Evolutionary conservation across 768 basidiomycete species (phyloP).

Genomic region (Lactarius quietus): DNA sequence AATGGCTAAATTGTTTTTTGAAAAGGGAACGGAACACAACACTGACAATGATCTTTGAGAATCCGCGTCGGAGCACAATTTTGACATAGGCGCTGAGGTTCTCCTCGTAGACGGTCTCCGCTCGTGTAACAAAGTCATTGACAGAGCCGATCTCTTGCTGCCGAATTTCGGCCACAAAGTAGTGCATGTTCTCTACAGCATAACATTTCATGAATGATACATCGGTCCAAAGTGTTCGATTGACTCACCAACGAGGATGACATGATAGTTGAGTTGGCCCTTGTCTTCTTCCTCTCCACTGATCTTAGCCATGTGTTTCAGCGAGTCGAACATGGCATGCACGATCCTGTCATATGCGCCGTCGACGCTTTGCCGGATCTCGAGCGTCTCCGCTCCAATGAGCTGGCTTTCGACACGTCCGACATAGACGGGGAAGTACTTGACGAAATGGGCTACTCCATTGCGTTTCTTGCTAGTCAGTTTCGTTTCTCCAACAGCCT

Average conservation of each 20-base stretch:
- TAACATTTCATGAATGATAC: neutral
- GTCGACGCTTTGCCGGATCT: constrained; percentile 75
- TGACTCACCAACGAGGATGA: constrained; percentile 84
- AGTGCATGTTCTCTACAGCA: constrained; percentile 88
- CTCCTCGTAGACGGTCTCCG: constrained; percentile 84
- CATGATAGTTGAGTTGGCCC: constrained; percentile 94
- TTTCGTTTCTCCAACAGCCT: constrained; percentile 86
- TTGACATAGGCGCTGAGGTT: constrained; percentile 84
- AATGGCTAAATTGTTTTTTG: neutral
- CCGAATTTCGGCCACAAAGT: constrained; percentile 80
- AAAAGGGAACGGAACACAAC: neutral
- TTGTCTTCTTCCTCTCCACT: constrained; percentile 94
- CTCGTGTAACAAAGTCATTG: constrained; percentile 59
- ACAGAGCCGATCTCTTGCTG: constrained; percentile 64
- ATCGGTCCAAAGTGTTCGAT: constrained; percentile 9
- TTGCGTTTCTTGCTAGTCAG: constrained; percentile 88
- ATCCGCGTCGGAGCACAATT: constrained; percentile 80
- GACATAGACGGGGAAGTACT: constrained; percentile 88
- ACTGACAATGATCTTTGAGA: constrained; percentile 71
- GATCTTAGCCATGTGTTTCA: constrained; percentile 96
- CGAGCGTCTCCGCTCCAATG: constrained; percentile 67
- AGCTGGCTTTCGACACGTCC: constrained; percentile 82
- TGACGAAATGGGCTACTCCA: constrained; percentile 89
- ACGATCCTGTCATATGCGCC: constrained; percentile 85
- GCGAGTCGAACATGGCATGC: constrained; percentile 83